Base-by-base conservation (phyloP, 805 yeast genomes). In the Henningerozyma blattae region DNA sequence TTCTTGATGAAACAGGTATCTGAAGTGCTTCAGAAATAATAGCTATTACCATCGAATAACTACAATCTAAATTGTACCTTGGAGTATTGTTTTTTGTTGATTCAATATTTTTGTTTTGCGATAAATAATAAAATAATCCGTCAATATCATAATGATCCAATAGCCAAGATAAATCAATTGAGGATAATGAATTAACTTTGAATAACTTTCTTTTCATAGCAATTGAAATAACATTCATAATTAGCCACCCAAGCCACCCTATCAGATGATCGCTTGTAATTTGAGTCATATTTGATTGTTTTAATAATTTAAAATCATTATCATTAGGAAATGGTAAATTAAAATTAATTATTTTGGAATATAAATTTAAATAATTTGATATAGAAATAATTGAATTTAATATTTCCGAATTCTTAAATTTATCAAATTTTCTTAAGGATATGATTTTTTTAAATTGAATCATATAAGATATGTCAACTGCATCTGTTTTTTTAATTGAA, bases 101-200 rank as follows among this genome's bases (percentile, higher is more conserved):
- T 26, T 38, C 37, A n/a, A 42, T 36, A 29, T 36, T 31, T n/a
- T 30, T 33, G 14, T 33, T 26, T 27, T 33, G 38, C 17, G 37
- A 34, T 36, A 46, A 29, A 30, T 44, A 37, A 34, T 49, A 52
- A 29, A 52, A 45, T 18, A 51, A 33, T n/a, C 46, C 43, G 31
- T 52, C 58, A 9, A 51, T 34, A 31, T 52, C 58, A 33, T 48
- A 43, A 22, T 44, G 44, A 8, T 45, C 44, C 25, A 52, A 33
- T 22, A 49, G 30, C 42, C 45, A 36, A 1, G 36, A 37, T 3
- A 45, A 27, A 28, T 48, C 52, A 12, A 43, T 31, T 4, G 44
- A 35, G 15, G 38, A 37, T 10, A 29, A 20, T 4, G 54, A 46
- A 5, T 6, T 8, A 5, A 10, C 5, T 9, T 24, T 24, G 18